Evolutionary conservation across 129 eudicot genomes (phyloP).

Genomic region (Artemisia argyi): DNA sequence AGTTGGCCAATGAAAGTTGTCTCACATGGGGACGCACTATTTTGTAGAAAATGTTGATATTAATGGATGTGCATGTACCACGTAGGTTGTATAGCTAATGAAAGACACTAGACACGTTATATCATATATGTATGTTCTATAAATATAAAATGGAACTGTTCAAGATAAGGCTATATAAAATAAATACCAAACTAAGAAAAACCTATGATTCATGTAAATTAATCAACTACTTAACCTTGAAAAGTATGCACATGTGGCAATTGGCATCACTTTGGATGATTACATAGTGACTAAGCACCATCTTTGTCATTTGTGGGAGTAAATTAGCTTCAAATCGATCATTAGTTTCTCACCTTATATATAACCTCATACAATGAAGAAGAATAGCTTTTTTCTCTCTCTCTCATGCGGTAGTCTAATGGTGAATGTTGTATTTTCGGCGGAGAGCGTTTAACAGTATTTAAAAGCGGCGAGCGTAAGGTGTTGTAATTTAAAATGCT

Average conservation of each 20-base stretch:
- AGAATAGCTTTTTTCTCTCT: not conserved
- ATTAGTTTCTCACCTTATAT: not conserved
- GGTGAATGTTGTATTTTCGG: too few relatives aligned
- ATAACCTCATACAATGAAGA: not conserved
- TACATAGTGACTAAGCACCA: slow-evolving; percentile 13
- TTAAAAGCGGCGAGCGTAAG: too few relatives aligned
- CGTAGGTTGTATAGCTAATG: not conserved
- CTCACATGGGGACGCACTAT: slow-evolving; percentile 17
- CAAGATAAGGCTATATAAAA: not conserved
- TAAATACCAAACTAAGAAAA: not conserved
- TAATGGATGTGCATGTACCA: slow-evolving; percentile 12
- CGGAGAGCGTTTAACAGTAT: too few relatives aligned
- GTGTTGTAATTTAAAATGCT: too few relatives aligned
- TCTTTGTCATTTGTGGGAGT: not conserved
- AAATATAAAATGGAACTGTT: not conserved
- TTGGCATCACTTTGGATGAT: not conserved
- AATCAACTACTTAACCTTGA: not conserved
- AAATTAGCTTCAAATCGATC: not conserved
- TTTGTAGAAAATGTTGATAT: not conserved
- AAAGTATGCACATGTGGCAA: not conserved
- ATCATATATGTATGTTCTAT: not conserved
- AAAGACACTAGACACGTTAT: too few relatives aligned
- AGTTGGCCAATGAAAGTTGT: slow-evolving; percentile 5
- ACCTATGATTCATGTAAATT: not conserved
- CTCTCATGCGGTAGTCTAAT: too few relatives aligned